Conservation (phyloP, 495 filamentous ascomycete species). For the Neurospora cerealis region DNA sequence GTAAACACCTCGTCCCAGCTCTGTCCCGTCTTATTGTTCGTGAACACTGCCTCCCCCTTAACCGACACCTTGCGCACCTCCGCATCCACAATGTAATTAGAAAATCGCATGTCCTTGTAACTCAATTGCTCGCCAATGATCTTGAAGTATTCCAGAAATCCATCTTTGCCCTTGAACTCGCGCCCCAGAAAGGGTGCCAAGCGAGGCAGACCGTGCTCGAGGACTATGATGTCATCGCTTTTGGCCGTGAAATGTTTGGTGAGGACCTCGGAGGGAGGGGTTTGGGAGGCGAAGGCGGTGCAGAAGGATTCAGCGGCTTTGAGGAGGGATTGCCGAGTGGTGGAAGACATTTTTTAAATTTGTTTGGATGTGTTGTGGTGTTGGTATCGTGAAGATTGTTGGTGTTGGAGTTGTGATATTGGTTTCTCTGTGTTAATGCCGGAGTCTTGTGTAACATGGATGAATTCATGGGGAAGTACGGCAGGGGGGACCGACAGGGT, state of each 20-base stretch:
- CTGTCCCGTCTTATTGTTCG: constrained; percentile 39
- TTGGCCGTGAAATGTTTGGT: constrained; percentile 37
- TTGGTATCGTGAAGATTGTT: background rate
- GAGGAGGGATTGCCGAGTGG: constrained; percentile 27
- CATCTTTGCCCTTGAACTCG: constrained; percentile 38
- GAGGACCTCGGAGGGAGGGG: constrained; percentile 28
- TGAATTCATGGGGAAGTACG: background rate
- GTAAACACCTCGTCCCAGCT: constrained; percentile 50
- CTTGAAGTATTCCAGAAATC: constrained; percentile 39
- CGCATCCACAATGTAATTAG: constrained; percentile 42
- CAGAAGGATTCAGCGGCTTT: constrained; percentile 35
- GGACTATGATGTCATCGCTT: constrained; percentile 21
- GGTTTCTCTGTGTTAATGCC: background rate
- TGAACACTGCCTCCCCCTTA: constrained; percentile 40
- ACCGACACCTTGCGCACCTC: constrained; percentile 34
- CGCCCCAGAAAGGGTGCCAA: constrained; percentile 51
- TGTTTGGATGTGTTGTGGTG: background rate
- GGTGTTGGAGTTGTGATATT: background rate
- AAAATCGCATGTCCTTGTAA: constrained; percentile 42
- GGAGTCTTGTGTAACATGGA: background rate
- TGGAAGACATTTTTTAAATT: background rate
- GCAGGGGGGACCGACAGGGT: background rate
- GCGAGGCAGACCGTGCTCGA: constrained; percentile 46
- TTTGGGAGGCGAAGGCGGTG: constrained; percentile 31
- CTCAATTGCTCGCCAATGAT: constrained; percentile 28